phyloP scores from a whole-genome alignment of 2,329 filamentous ascomycete genomes.

The Cadophora malorum region DNA sequence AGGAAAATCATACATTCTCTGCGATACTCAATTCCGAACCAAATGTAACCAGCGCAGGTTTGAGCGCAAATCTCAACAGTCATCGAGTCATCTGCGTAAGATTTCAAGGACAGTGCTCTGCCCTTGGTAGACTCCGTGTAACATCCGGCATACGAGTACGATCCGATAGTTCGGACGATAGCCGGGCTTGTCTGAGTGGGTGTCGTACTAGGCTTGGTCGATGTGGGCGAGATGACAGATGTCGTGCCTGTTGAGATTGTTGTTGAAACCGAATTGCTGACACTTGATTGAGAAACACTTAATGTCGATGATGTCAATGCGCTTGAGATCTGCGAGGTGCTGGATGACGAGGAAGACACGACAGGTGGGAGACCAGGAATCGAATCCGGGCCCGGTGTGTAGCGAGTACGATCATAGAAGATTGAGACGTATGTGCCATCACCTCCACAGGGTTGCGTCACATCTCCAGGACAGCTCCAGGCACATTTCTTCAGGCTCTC shows the following conservation, averaged over 20 bases:
- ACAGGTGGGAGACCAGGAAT: slow-evolving; percentile 29
- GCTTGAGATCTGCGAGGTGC: neutral
- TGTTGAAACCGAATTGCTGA: slow-evolving; percentile 6
- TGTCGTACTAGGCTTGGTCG: slow-evolving; percentile 12
- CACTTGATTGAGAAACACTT: slow-evolving; percentile 1
- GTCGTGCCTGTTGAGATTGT: neutral
- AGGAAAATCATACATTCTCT: slow-evolving; percentile 37
- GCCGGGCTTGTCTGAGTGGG: slow-evolving; percentile 21
- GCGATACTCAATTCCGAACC: slow-evolving; percentile 47
- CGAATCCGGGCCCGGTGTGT: slow-evolving; percentile 35
- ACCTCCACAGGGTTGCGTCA: slow-evolving; percentile 39
- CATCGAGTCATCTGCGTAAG: slow-evolving; percentile 36
- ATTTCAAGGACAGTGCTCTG: slow-evolving; percentile 36
- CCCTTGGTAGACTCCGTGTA: slow-evolving; percentile 44
- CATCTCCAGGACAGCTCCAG: slow-evolving; percentile 35
- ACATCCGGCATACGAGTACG: slow-evolving; percentile 40
- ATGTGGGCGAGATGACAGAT: neutral
- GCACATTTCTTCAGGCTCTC: slow-evolving; percentile 38
- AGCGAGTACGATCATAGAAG: slow-evolving; percentile 44
- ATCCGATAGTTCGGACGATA: slow-evolving; percentile 25
- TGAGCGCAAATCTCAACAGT: slow-evolving; percentile 42
- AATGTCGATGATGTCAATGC: neutral
- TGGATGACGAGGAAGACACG: slow-evolving; percentile 19
- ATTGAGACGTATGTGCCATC: slow-evolving; percentile 45
- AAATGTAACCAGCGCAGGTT: slow-evolving; percentile 40